Percentiles rank a stretch among this genome's conserved stretches.
Conservation (phyloP, 805 yeast genomes). For the Candida coquimbonensis region DNA sequence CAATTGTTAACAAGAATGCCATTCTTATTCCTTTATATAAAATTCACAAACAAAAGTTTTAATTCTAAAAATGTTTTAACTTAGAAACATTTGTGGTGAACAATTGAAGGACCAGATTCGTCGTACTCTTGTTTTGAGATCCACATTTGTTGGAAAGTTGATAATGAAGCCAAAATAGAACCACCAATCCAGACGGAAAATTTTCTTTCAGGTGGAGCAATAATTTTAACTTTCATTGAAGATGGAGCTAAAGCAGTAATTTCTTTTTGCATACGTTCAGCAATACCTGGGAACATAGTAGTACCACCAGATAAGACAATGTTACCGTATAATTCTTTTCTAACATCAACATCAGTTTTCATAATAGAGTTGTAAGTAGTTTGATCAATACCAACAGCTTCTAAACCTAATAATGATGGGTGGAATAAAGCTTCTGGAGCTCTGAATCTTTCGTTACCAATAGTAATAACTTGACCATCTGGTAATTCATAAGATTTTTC, state of each 20-base stretch:
- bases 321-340: conserved; percentile 98
- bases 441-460: conserved; percentile 99
- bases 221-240: conserved; percentile 98
- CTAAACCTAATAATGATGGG: conserved; percentile 85
- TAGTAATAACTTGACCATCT: conserved; percentile 98
- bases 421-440: conserved; percentile 99
- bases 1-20: conserved; percentile 3
- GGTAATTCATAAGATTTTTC: conserved; percentile 99
- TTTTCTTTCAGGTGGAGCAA: conserved; percentile 99
- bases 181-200: conserved; percentile 99
- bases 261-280: conserved; percentile 99
- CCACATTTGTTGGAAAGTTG: conserved; percentile 99
- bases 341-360: conserved; percentile 98
- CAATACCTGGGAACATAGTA: conserved; percentile 99
- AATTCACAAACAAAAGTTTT: conserved; percentile 3
- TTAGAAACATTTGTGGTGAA: conserved; percentile 50
- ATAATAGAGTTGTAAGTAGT: conserved; percentile 69
- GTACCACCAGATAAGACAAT: conserved; percentile 99
- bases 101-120: conserved; percentile 99
- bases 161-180: conserved; percentile 95
- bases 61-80: conserved; percentile 4
- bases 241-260: conserved; percentile 99
- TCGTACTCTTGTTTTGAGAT: conserved; percentile 99
- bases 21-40: conserved; percentile 5
- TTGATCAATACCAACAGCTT: conserved; percentile 99